phyloP scores from a whole-genome alignment of 371 early-diverging fungal species.

The Mortierella polycephala region DNA sequence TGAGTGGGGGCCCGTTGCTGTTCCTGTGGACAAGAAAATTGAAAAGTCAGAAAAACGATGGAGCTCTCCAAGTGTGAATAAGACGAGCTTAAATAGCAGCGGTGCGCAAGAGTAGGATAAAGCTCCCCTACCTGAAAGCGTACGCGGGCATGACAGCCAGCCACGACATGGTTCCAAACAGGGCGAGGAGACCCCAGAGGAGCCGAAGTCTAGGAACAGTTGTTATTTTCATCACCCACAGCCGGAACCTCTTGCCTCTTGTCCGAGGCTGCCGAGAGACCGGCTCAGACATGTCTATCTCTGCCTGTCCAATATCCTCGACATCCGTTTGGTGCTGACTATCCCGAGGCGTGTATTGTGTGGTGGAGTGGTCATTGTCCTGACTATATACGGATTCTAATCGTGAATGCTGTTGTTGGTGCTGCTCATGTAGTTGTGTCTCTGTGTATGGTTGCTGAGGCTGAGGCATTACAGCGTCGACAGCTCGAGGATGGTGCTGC shows the following conservation, averaged over 20 bases:
- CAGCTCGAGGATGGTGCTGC: no score
- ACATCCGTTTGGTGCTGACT: neutral
- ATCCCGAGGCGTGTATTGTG: neutral
- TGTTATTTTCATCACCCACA: conserved; percentile 29
- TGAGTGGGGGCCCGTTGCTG: conserved; percentile 19
- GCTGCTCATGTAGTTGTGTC: neutral
- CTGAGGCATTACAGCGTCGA: neutral
- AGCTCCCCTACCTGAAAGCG: conserved; percentile 39
- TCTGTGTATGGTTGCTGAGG: neutral
- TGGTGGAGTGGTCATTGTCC: neutral
- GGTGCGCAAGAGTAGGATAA: neutral
- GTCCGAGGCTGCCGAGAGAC: conserved; percentile 7
- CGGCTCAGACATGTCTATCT: conserved; percentile 1
- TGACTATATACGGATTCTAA: neutral
- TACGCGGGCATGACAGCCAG: conserved; percentile 47
- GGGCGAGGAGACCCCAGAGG: conserved; percentile 37
- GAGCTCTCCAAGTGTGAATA: no score
- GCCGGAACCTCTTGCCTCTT: conserved; percentile 23
- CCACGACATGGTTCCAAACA: conserved; percentile 41
- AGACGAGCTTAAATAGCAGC: neutral
- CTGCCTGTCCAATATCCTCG: neutral
- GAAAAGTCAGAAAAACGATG: neutral
- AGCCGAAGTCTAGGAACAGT: conserved; percentile 31
- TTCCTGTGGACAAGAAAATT: conserved; percentile 13
- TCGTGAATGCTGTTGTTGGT: neutral